Percentiles rank a stretch among this genome's conserved stretches.
Conservation (phyloP, 2,329 filamentous ascomycete species). For the Aureobasidium leucospermi region DNA sequence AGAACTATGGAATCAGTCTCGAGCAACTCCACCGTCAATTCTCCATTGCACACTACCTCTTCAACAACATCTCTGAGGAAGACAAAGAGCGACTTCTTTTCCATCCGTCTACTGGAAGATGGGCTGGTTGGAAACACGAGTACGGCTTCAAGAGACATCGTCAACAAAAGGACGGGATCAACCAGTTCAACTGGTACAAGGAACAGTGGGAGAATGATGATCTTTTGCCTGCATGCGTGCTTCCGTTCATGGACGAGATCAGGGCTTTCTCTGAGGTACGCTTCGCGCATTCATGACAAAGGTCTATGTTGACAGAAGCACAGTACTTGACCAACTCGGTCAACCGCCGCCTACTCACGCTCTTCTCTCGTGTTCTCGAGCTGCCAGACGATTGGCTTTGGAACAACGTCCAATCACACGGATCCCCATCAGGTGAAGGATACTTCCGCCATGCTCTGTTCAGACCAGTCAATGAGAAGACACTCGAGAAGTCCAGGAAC, state of each 20-base stretch:
- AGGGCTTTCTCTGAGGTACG: conserved; percentile 33
- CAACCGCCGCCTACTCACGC: conserved; percentile 32
- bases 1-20: conserved; percentile 45
- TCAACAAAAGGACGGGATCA: conserved; percentile 42
- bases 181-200: conserved; percentile 48
- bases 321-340: conserved; percentile 42
- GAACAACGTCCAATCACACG: conserved; percentile 37
- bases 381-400: conserved; percentile 40
- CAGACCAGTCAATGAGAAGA: conserved; percentile 18
- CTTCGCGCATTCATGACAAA: background rate
- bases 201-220: conserved; percentile 27
- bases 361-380: conserved; percentile 40
- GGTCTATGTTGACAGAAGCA: background rate
- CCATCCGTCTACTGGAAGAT: conserved; percentile 41
- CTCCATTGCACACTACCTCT: conserved; percentile 43
- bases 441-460: conserved; percentile 36
- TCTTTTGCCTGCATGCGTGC: conserved; percentile 41
- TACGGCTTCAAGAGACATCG: conserved; percentile 41
- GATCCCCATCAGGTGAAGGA: conserved; percentile 36
- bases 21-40: conserved; percentile 46
- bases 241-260: conserved; percentile 46
- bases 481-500: conserved; percentile 18
- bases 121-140: conserved; percentile 46
- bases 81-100: conserved; percentile 44
- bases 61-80: conserved; percentile 43